A percentile compares a stretch with the other conserved stretches of the same genome.
These are phyloP conservation scores for Ensete glaucum DNA, from an alignment of 176 grass and related monocot genomes.

Conservation along the genomic window DNA sequence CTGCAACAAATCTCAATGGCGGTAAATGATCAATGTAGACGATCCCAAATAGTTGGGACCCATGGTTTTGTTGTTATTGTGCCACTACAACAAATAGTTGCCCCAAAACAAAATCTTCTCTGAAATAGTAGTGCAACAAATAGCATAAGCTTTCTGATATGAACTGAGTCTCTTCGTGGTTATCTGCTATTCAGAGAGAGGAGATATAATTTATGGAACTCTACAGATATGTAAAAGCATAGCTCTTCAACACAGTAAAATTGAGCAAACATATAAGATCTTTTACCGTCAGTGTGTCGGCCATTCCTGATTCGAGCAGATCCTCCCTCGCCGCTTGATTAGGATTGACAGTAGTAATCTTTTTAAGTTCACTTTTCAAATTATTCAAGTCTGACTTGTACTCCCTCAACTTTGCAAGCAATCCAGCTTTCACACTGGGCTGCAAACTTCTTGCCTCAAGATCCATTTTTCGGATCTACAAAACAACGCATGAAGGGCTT, in stretches of 20 bases:
- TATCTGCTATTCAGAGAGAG: too few species aligned
- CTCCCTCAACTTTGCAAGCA: constrained; percentile 77
- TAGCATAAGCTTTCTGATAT: too few species aligned
- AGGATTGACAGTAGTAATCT: constrained; percentile 44
- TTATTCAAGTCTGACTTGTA: constrained; percentile 82
- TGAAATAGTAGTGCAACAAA: too few species aligned
- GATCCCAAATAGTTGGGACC: too few species aligned
- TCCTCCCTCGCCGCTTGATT: constrained; percentile 68
- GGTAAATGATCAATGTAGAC: too few species aligned
- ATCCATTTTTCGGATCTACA: constrained; percentile 87
- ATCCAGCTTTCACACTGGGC: constrained; percentile 64
- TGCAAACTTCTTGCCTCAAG: constrained; percentile 81
- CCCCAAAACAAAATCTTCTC: too few species aligned
- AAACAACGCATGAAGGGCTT: background rate
- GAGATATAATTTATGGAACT: background rate
- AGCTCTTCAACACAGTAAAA: background rate
- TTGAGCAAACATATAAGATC: background rate
- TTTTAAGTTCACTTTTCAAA: constrained; percentile 72
- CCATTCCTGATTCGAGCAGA: constrained; percentile 74
- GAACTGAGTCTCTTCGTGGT: too few species aligned
- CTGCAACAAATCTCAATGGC: too few species aligned
- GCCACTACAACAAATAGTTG: too few species aligned
- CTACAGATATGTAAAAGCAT: background rate
- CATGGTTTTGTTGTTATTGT: too few species aligned
- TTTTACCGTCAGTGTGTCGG: constrained; percentile 60